phyloP scores from a whole-genome alignment of 257 asterid species.

The Gentiana dahurica region DNA sequence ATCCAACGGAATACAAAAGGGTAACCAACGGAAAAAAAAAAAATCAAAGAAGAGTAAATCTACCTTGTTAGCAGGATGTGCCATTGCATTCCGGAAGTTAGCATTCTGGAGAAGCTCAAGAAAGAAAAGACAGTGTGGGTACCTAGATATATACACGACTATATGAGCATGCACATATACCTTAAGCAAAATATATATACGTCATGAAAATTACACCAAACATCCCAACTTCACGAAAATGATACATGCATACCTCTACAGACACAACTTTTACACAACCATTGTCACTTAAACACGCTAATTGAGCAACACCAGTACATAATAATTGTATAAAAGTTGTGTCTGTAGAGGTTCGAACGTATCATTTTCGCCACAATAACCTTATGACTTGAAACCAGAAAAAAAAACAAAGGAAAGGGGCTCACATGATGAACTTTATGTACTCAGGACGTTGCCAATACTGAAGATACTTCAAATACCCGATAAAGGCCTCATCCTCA shows the following conservation, averaged over 20 bases:
- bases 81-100: conserved; percentile 85
- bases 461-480: conserved; percentile 85
- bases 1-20: too few relatives aligned
- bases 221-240: too few relatives aligned
- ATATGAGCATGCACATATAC: conserved; percentile 1
- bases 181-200: neutral
- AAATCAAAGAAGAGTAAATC: neutral
- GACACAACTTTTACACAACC: too few relatives aligned
- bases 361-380: too few relatives aligned
- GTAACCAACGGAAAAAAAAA: neutral
- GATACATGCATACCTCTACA: too few relatives aligned
- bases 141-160: conserved; percentile 32
- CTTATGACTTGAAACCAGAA: neutral
- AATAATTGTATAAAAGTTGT: too few relatives aligned
- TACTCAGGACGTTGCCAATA: conserved; percentile 94
- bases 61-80: conserved; percentile 94
- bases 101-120: conserved; percentile 86
- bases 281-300: too few relatives aligned
- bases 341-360: too few relatives aligned
- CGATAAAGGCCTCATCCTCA: conserved; percentile 90
- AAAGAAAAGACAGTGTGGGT: conserved; percentile 89
- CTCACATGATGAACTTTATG: conserved; percentile 75
- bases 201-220: too few relatives aligned
- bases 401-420: neutral
- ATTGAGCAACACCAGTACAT: too few relatives aligned